Percentiles rank a stretch among this genome's conserved stretches.
These are phyloP conservation scores for Tolypocladium sp. DNA, from an alignment of 2,329 filamentous ascomycete genomes.

Conservation along the genomic window DNA sequence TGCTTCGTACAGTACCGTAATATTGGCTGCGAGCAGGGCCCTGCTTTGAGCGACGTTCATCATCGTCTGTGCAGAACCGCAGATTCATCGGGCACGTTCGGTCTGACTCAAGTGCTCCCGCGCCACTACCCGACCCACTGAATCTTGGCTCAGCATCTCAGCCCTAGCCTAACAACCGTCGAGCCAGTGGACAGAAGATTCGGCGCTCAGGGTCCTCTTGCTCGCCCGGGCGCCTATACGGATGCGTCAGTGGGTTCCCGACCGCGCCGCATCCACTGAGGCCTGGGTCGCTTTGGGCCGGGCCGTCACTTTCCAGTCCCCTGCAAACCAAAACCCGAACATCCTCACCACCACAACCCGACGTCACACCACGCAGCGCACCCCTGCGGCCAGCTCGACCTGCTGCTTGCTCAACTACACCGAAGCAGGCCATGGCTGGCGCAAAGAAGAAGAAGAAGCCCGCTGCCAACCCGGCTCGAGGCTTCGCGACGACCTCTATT, in stretches of 20 bases:
- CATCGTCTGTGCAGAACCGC: too few relatives aligned
- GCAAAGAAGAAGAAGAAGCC: slow-evolving; percentile 88
- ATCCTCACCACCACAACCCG: not conserved
- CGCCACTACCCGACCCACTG: not conserved
- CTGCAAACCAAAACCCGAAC: not conserved
- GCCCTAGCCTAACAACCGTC: not conserved
- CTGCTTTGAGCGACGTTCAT: not conserved
- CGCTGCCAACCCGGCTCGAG: slow-evolving; percentile 75
- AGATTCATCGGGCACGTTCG: not conserved
- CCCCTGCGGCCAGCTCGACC: not conserved
- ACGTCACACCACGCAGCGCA: not conserved
- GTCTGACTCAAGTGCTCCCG: not conserved
- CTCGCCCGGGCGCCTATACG: too few relatives aligned
- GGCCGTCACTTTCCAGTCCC: not conserved
- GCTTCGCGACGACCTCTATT: slow-evolving; percentile 88
- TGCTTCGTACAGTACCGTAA: not conserved
- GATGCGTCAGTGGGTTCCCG: not conserved
- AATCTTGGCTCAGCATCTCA: not conserved
- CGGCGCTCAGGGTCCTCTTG: not conserved
- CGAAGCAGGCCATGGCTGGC: slow-evolving; percentile 48
- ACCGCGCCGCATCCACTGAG: not conserved
- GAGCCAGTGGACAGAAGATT: not conserved
- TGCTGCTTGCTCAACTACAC: not conserved
- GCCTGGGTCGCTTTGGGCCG: not conserved
- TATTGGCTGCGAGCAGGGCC: not conserved